Percentiles rank a stretch among this genome's conserved stretches.
These are phyloP conservation scores for Zizania palustris DNA, from an alignment of 202 grass and related monocot genomes.

Conservation along the genomic window DNA sequence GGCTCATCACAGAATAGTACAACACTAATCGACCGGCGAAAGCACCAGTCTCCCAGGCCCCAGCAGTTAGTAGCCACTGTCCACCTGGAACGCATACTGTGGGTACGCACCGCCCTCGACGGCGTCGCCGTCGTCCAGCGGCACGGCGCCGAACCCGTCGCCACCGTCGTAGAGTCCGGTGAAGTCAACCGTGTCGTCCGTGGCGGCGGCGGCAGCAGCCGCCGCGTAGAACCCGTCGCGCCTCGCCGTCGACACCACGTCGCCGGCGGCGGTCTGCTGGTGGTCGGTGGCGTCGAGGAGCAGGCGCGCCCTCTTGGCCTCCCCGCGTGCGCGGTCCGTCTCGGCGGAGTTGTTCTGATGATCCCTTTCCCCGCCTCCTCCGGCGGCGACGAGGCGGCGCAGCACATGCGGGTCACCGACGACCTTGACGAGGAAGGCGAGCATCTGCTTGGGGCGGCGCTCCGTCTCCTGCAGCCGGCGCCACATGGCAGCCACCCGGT, in stretches of 20 bases:
- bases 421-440: slow-evolving; percentile 80
- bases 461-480: slow-evolving; percentile 77
- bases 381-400: slow-evolving; percentile 35
- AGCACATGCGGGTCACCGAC: slow-evolving; percentile 60
- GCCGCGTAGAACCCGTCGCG: slow-evolving; percentile 4
- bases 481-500: slow-evolving; percentile 68
- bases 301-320: slow-evolving; percentile 49
- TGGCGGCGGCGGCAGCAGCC: not conserved
- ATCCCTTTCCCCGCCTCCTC: not conserved
- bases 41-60: no score
- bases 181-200: not conserved
- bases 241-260: not conserved
- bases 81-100: slow-evolving; percentile 42
- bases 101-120: slow-evolving; percentile 20
- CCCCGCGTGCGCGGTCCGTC: not conserved
- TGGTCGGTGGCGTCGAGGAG: slow-evolving; percentile 21
- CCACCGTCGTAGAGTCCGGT: slow-evolving; percentile 29
- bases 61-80: slow-evolving; percentile 29
- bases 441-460: slow-evolving; percentile 77
- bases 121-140: not conserved
- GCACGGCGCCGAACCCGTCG: slow-evolving; percentile 14
- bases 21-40: not conserved
- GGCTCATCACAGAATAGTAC: not conserved
- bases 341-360: not conserved
- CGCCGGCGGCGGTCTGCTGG: not conserved